A percentile compares a stretch with the other conserved stretches of the same genome.
Evolutionary conservation across 2,329 filamentous ascomycete species (phyloP).

Genomic region (Trichothecium sympodiale): DNA sequence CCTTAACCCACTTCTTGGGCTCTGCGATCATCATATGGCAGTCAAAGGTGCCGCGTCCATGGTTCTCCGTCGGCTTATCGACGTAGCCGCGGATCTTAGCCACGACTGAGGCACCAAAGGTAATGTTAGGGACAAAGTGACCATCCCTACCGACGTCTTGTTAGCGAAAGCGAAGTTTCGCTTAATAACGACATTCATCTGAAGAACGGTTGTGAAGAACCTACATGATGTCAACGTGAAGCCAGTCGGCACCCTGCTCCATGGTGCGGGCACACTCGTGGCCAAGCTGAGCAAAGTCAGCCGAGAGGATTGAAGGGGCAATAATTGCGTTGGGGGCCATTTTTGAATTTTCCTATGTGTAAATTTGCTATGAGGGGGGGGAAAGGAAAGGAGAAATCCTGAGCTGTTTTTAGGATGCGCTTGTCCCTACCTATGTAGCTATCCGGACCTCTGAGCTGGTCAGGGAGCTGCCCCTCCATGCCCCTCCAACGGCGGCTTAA

Average conservation of each 20-base stretch:
- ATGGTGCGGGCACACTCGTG: slow-evolving; percentile 82
- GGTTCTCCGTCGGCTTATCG: slow-evolving; percentile 55
- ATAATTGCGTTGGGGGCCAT: slow-evolving; percentile 94
- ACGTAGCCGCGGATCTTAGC: slow-evolving; percentile 87
- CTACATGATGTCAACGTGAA: slow-evolving; percentile 86
- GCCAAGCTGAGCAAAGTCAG: slow-evolving; percentile 85
- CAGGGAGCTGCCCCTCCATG: no score
- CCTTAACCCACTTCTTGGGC: slow-evolving; percentile 97
- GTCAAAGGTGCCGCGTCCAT: slow-evolving; percentile 87
- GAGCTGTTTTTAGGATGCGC: no score
- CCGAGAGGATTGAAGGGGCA: slow-evolving; percentile 93
- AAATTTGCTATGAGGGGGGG: no score
- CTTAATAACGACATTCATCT: no score
- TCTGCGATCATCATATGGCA: slow-evolving; percentile 99
- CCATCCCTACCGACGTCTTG: slow-evolving; percentile 60
- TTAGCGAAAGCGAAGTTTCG: slow-evolving; percentile 4
- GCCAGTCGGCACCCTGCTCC: slow-evolving; percentile 76
- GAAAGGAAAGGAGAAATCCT: no score
- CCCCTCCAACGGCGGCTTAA: no score
- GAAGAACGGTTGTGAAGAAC: no score
- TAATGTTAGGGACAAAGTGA: slow-evolving; percentile 98
- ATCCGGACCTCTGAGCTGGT: no score
- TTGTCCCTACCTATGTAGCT: no score
- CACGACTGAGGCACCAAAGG: slow-evolving; percentile 89
- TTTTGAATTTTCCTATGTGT: slow-evolving; percentile 8